Base-by-base conservation (phyloP, 2,329 filamentous ascomycete genomes). In the Fusarium algeriense region DNA sequence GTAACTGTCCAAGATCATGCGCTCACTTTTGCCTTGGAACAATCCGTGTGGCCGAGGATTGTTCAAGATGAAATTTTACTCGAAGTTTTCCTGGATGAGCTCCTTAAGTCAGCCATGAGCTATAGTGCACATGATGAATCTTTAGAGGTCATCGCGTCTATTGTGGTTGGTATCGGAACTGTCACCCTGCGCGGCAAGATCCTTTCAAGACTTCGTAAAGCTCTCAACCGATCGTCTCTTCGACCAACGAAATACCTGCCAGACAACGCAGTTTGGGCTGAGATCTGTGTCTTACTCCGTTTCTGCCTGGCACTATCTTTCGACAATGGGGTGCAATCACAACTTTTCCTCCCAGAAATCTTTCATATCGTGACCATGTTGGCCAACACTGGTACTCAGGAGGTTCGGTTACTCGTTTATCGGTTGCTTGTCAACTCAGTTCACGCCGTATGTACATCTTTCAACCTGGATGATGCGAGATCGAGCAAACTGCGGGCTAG, bases 291-390 rank as follows among this genome's bases (percentile, higher is more conserved):
- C 48, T 81, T 92, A 35, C 82, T 92, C 52, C 88, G 90, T 48
- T 90, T 92, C 69, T 91, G 89, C 67, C 81, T 92, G 17, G 87
- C 89, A 3, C 82, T 91, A 54, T 92, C 90, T 3, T 92, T 92
- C 70, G 88, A 92, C 77, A 90, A 87, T 69, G 88, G 89, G 26
- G 85, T 90, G 17, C 90, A 92, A 78, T 86, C 90, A 7, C 90
- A 92, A 77, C 83, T 92, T 46, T 92, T 89, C 72, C 81, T 92
- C 9, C 90, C 90, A 0, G 90, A 92, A 76, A 84, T 92, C 48
- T 92, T 92, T 76, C 90, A 92, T 78, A 84, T 92, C 52, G 89
- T 92, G 64, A 92, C 90, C 0, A 91, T 92, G 89, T 83, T 92
- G 30, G 88, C 89, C 38, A 92, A 92, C 73, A 91, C 88, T 3